A percentile compares a stretch with the other conserved stretches of the same genome.
phyloP scores from a whole-genome alignment of 768 basidiomycete genomes.

The Suillus lakei region DNA sequence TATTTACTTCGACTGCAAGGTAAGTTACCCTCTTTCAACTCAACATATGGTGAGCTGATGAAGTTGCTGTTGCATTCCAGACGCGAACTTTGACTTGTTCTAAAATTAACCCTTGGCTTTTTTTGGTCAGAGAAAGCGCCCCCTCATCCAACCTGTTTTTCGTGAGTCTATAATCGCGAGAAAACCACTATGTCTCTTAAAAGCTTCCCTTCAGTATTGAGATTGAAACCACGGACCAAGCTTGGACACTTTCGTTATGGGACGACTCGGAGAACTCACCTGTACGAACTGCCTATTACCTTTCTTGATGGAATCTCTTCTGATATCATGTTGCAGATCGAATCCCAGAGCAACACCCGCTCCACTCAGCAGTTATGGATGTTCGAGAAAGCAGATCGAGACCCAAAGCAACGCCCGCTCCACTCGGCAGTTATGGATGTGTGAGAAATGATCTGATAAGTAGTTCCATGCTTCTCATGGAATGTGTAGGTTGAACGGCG shows the following conservation, averaged over 20 bases:
- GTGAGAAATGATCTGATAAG: background rate
- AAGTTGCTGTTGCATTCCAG: background rate
- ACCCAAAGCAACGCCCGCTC: background rate
- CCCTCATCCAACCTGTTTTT: background rate
- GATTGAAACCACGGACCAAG: background rate
- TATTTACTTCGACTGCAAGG: background rate
- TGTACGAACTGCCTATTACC: background rate
- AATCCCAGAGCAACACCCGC: background rate
- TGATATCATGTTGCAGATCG: background rate
- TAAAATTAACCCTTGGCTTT: background rate
- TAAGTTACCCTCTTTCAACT: background rate
- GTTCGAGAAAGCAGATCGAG: background rate
- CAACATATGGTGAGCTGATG: background rate
- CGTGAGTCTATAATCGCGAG: constrained; percentile 1
- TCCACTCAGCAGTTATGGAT: background rate
- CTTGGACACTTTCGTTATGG: background rate
- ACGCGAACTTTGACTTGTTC: background rate
- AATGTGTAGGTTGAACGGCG: background rate
- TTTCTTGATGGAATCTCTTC: background rate
- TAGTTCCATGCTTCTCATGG: background rate
- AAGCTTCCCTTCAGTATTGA: background rate
- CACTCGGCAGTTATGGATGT: background rate
- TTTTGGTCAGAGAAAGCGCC: background rate
- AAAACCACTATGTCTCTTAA: background rate
- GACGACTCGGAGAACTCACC: background rate